Conservation (phyloP, 2,329 filamentous ascomycete genomes). For the Aureobasidium lini region DNA sequence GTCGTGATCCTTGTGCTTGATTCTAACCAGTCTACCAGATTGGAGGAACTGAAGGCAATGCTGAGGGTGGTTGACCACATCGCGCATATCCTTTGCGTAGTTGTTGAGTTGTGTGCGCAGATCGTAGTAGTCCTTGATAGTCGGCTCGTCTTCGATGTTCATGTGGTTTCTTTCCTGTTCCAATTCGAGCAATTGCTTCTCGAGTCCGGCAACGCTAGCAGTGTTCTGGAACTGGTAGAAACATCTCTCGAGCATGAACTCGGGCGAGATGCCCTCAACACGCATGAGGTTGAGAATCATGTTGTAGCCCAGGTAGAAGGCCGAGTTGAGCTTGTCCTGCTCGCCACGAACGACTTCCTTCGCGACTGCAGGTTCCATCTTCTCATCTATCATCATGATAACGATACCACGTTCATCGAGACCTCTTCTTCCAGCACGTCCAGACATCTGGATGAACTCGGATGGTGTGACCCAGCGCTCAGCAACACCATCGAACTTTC, state of each 20-base stretch:
- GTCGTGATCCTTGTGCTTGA: slow-evolving; percentile 71
- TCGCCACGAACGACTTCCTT: slow-evolving; percentile 94
- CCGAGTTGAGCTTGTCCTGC: slow-evolving; percentile 94
- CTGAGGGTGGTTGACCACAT: slow-evolving; percentile 85
- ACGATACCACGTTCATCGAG: slow-evolving; percentile 97
- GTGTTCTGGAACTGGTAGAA: slow-evolving; percentile 98
- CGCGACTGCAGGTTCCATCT: slow-evolving; percentile 89
- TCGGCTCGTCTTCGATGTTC: slow-evolving; percentile 75
- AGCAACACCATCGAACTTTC: slow-evolving; percentile 82
- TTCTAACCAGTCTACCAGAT: slow-evolving; percentile 75
- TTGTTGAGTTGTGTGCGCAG: slow-evolving; percentile 74
- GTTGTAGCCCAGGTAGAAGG: slow-evolving; percentile 96
- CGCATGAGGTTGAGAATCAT: slow-evolving; percentile 96
- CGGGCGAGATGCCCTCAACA: slow-evolving; percentile 98
- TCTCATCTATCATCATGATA: slow-evolving; percentile 98
- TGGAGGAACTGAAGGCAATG: slow-evolving; percentile 81
- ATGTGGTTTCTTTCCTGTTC: slow-evolving; percentile 68
- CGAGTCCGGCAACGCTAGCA: slow-evolving; percentile 72
- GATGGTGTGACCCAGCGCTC: slow-evolving; percentile 83
- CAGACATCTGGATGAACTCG: slow-evolving; percentile 98
- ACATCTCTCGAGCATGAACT: slow-evolving; percentile 97
- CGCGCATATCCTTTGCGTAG: slow-evolving; percentile 82
- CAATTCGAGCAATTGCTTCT: slow-evolving; percentile 72
- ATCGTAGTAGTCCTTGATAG: slow-evolving; percentile 90
- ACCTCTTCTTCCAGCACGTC: slow-evolving; percentile 90